A percentile compares a stretch with the other conserved stretches of the same genome.
Evolutionary conservation across 2,329 filamentous ascomycete species (phyloP).

Genomic region (Apiospora aurea): DNA sequence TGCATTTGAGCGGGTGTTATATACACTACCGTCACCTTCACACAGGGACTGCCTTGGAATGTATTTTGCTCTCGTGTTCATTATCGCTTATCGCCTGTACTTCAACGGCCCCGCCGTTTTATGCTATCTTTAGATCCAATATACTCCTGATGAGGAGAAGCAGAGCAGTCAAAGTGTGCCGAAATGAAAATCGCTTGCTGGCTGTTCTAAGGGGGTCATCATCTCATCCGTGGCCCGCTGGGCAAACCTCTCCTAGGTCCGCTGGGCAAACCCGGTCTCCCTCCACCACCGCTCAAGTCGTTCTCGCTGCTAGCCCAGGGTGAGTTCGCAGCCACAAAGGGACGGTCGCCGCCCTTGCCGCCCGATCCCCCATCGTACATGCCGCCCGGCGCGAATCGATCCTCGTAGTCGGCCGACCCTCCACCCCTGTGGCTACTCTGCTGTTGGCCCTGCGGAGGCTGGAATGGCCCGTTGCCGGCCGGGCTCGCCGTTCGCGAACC

Average conservation of each 20-base stretch:
- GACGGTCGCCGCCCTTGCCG: constrained; percentile 43
- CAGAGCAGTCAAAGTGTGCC: neutral
- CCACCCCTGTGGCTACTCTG: constrained; percentile 37
- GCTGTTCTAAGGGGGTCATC: constrained; percentile 31
- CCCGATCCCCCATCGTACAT: constrained; percentile 48
- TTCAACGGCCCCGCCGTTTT: constrained; percentile 6
- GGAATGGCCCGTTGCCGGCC: constrained; percentile 53
- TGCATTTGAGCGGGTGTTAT: neutral
- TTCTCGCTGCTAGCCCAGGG: constrained; percentile 55
- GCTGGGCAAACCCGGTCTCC: constrained; percentile 46
- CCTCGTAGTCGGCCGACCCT: constrained; percentile 49
- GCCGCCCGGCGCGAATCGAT: constrained; percentile 54
- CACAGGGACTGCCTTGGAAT: neutral
- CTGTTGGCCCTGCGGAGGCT: constrained; percentile 47
- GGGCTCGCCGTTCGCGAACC: constrained; percentile 65
- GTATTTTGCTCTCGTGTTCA: neutral
- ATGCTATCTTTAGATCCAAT: neutral
- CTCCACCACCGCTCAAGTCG: constrained; percentile 46
- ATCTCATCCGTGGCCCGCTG: constrained; percentile 51
- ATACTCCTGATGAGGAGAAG: neutral
- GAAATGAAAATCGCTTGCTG: constrained; percentile 8
- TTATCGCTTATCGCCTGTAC: neutral
- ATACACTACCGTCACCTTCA: neutral
- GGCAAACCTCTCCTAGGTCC: constrained; percentile 47
- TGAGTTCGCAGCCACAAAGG: constrained; percentile 54